Evolutionary conservation across 257 asterid species (phyloP), one percentile per base, ranked within the genome.

Genomic region (Scutellaria galericulata): DNA sequence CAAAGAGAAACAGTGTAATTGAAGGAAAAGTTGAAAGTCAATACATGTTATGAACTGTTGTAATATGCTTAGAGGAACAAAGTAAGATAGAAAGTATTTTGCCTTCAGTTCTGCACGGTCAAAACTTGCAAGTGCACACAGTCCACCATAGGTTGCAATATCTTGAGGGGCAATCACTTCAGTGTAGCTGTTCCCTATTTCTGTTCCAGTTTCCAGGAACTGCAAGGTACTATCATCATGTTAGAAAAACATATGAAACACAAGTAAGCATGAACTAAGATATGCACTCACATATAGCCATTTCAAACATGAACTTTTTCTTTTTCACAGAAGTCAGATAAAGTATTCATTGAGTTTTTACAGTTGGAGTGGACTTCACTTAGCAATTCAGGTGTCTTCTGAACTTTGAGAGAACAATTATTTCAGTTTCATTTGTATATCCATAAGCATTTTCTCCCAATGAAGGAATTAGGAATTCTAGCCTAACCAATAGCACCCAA

Each of bases 91-190:
- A 61, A 40, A 18, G 51, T n/a, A 52, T 52, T 27, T 52, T 39
- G 69, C 97, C 96, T 87, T 91, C 68, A 91, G 87, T 69, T 91
- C 96, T 20, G 91, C 79, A 18, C 96, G 89, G 73, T 91, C 93
- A 76, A 91, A 91, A 78, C 87, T 91, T 77, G 97, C 96, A 68
- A 91, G 96, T 61, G 96, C 97, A 82, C 97, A 91, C 57, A 91
- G 87, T 64, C 96, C 90, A 78, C 96, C 96, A 74, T 91, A 91
- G 40, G 96, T 91, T 42, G 96, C 97, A 77, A 90, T 82, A 86
- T 92, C 98, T 80, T 90, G 98, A 52, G 90, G 85, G 56, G 97
- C 92, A 75, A 92, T 92, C 47, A 92, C 96, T 77, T 88, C 95
- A 0, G 83, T 80, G 82, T 82, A 92, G 86, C 67, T 78, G 87